Evolutionary conservation across 2,329 filamentous ascomycete species (phyloP).

Genomic region (Aspergillus sp.): DNA sequence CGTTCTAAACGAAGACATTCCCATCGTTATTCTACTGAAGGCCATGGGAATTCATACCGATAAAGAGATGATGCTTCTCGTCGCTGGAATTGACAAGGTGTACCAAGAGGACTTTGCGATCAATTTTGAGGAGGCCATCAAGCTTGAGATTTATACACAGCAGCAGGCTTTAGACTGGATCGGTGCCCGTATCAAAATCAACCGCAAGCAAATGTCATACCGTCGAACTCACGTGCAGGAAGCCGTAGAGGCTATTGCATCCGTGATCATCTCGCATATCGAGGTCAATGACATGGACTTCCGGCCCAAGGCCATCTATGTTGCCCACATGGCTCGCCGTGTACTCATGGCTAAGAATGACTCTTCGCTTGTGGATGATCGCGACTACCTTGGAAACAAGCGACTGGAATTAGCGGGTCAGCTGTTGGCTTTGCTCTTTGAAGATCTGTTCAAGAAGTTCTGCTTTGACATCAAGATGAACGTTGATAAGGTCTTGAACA

Average conservation of each 20-base stretch:
- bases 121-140: slow-evolving; percentile 90
- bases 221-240: slow-evolving; percentile 84
- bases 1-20: slow-evolving; percentile 87
- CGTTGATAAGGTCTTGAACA: slow-evolving; percentile 94
- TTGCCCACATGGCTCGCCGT: slow-evolving; percentile 95
- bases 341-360: slow-evolving; percentile 93
- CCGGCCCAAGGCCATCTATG: slow-evolving; percentile 92
- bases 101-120: slow-evolving; percentile 95
- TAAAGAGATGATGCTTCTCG: slow-evolving; percentile 88
- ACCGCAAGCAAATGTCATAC: slow-evolving; percentile 60
- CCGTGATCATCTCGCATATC: slow-evolving; percentile 92
- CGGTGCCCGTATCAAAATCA: slow-evolving; percentile 83
- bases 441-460: slow-evolving; percentile 97
- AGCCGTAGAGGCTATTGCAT: slow-evolving; percentile 86
- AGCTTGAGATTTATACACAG: slow-evolving; percentile 83
- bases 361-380: slow-evolving; percentile 84
- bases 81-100: slow-evolving; percentile 79
- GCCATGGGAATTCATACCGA: slow-evolving; percentile 92
- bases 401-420: slow-evolving; percentile 92
- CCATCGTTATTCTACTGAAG: slow-evolving; percentile 89
- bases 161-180: slow-evolving; percentile 95
- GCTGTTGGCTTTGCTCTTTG: slow-evolving; percentile 87
- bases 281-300: slow-evolving; percentile 90
- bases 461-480: slow-evolving; percentile 84
- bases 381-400: slow-evolving; percentile 98